phyloP scores from a whole-genome alignment of 176 grass and related monocot genomes.

The Otatea glauca region DNA sequence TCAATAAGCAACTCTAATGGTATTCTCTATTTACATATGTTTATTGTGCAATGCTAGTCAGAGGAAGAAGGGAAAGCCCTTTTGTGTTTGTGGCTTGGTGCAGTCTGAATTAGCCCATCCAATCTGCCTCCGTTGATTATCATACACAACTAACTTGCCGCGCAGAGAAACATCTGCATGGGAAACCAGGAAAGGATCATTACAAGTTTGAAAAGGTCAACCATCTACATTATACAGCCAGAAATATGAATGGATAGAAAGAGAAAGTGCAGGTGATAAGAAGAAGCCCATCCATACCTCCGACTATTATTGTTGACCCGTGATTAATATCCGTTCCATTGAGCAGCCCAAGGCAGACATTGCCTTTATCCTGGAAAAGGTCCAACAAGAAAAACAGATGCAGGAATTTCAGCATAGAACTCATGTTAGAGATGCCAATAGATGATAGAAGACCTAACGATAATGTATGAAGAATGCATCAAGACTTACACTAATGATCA shows the following conservation, averaged over 20 bases:
- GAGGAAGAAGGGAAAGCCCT: slow-evolving; percentile 83
- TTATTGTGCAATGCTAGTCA: slow-evolving; percentile 43
- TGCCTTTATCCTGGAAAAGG: slow-evolving; percentile 77
- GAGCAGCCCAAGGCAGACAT: slow-evolving; percentile 87
- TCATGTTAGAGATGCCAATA: neutral
- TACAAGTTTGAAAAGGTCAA: neutral
- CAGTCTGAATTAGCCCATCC: slow-evolving; percentile 88
- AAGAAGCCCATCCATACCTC: slow-evolving; percentile 64
- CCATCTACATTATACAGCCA: too few relatives aligned
- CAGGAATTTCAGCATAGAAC: slow-evolving; percentile 19
- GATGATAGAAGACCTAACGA: slow-evolving; percentile 1
- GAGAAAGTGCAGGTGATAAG: slow-evolving; percentile 2
- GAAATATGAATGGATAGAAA: neutral
- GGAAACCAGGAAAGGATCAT: slow-evolving; percentile 3
- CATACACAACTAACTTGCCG: slow-evolving; percentile 90
- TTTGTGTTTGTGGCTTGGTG: slow-evolving; percentile 57
- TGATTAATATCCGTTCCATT: slow-evolving; percentile 85
- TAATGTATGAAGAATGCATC: slow-evolving; percentile 16
- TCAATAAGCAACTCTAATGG: slow-evolving; percentile 8
- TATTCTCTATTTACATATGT: slow-evolving; percentile 4
- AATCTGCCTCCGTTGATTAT: slow-evolving; percentile 79
- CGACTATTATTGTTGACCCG: slow-evolving; percentile 77
- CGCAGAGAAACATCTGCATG: slow-evolving; percentile 89
- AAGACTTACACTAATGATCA: slow-evolving; percentile 76
- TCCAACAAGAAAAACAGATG: slow-evolving; percentile 32